Evolutionary conservation across 441 rosid species (phyloP).

Genomic region (Mallotus repandus): DNA sequence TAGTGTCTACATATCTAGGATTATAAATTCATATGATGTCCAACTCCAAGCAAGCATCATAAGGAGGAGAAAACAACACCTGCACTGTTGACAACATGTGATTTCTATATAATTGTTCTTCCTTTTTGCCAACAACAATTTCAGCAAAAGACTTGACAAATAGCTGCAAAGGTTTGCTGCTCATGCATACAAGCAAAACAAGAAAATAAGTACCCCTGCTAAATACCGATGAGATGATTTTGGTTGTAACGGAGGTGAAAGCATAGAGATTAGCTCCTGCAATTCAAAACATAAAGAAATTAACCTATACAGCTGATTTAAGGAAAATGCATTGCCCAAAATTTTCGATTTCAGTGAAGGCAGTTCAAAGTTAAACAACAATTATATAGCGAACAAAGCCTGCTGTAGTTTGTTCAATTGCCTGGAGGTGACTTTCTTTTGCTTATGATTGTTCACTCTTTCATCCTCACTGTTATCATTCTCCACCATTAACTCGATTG

Average conservation of each 20-base stretch:
- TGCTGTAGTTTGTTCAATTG: conserved; percentile 66
- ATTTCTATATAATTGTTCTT: no score
- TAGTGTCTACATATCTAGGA: no score
- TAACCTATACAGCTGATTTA: background rate
- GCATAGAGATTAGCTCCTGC: conserved; percentile 69
- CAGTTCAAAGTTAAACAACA: background rate
- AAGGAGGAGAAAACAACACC: no score
- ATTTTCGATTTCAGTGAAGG: background rate
- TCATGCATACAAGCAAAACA: background rate
- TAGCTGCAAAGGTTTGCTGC: no score
- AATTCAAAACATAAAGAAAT: conserved; percentile 25
- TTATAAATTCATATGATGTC: no score
- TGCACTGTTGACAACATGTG: no score
- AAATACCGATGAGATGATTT: conserved; percentile 76
- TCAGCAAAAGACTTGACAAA: no score
- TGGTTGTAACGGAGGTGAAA: conserved; percentile 83
- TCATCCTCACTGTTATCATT: conserved; percentile 85
- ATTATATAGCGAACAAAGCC: conserved; percentile 32
- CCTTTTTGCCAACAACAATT: no score
- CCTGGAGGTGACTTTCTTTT: conserved; percentile 58
- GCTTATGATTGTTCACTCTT: conserved; percentile 60
- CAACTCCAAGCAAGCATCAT: no score
- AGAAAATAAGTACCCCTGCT: conserved; percentile 68
- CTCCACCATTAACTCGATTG: conserved; percentile 65
- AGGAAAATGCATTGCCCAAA: background rate